phyloP scores from a whole-genome alignment of 176 grass and related monocot species.

The Oryza nivara region DNA sequence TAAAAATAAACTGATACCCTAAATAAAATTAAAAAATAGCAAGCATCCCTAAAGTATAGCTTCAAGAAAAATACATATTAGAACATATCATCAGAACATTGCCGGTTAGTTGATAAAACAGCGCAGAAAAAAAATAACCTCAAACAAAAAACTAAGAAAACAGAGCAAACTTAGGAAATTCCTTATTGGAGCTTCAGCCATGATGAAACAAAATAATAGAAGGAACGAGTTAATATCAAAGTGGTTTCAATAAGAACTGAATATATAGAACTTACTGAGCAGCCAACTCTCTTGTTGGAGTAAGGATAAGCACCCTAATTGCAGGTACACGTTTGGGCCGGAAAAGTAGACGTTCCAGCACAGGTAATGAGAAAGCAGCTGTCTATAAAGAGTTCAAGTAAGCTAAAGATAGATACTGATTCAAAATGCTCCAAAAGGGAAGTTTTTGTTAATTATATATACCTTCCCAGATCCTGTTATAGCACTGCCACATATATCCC shows the following conservation, averaged over 20 bases:
- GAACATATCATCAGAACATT: not conserved
- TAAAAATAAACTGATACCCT: not conserved
- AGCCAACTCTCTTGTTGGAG: conserved; percentile 91
- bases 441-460: conserved; percentile 31
- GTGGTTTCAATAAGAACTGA: conserved; percentile 27
- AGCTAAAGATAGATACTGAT: conserved; percentile 31
- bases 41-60: not conserved
- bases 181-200: not conserved
- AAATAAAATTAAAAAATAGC: not conserved
- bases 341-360: conserved; percentile 92
- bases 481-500: conserved; percentile 98
- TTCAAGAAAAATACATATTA: not conserved
- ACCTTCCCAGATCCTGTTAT: conserved; percentile 98
- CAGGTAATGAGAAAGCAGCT: conserved; percentile 85
- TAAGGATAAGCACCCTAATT: conserved; percentile 97
- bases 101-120: not conserved
- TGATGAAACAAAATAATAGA: conserved; percentile 29
- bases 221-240: conserved; percentile 7
- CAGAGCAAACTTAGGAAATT: not conserved
- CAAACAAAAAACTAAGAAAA: not conserved
- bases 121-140: not conserved
- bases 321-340: conserved; percentile 84
- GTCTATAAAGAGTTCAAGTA: conserved; percentile 62
- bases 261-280: conserved; percentile 77
- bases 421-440: conserved; percentile 28